Base-by-base conservation (phyloP, 176 grass and related monocot genomes). In the Elaeis guineensis region DNA sequence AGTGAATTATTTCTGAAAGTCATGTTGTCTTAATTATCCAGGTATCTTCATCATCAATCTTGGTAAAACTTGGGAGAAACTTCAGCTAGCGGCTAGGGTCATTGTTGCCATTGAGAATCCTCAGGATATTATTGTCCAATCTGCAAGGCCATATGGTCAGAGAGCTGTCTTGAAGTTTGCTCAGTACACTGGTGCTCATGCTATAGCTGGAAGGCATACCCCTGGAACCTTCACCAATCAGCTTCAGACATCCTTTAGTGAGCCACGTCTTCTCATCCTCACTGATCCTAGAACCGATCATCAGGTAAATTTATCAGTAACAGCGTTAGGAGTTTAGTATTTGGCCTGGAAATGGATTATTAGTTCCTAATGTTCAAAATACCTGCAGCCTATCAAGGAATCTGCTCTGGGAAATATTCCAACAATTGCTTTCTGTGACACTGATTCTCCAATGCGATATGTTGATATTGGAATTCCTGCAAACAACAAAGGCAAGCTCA, bases 71-170 rank as follows among this genome's bases (percentile, higher is more conserved):
- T 95, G 90, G 90, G 90, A 95, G 44, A 95, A 95, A 69, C 82
- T 95, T 49, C 74, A 80, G 81, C 80, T 89, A 17, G 90, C 90
- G 0, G 90, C 90, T 1, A 80, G 85, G 55, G 90, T 95, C 49
- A 95, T 95, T 1, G 90, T 89, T 17, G 85, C 85, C 62, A 86
- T 95, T 17, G 90, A 95, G 85, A 95, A 95, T 65, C 90, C 90
- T 0, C 79, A 89, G 65, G 90, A 95, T 64, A 95, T 95, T 16
- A 95, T 95, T 25, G 90, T 95, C 29, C 90, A 95, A 57, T 95
- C 90, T 0, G 90, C 90, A 16, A 87, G 90, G 54, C 90, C 90
- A 16, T 89, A 95, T 14, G 90, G 90, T 62, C 90, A 95, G 72
- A 83, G 90, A 3, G 90, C 90, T 3, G 82, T 95, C 19, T 68